Conservation (phyloP, 345 rosid genomes). For the Clausena lansium region DNA sequence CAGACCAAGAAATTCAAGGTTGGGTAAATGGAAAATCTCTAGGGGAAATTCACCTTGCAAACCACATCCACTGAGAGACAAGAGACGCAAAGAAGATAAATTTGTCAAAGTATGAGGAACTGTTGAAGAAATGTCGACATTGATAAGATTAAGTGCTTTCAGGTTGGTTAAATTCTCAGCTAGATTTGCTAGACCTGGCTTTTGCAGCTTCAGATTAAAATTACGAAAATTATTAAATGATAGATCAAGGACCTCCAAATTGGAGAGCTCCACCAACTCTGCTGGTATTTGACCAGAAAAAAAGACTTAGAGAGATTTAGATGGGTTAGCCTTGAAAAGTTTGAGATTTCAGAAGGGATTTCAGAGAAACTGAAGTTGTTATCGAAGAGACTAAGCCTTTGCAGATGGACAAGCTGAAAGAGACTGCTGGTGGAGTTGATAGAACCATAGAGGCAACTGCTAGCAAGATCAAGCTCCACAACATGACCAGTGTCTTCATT, state of each 20-base stretch:
- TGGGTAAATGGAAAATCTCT: not conserved
- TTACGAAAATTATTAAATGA: not conserved
- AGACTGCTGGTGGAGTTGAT: conserved; percentile 5
- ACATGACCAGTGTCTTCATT: conserved; percentile 7
- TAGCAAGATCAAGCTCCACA: not conserved
- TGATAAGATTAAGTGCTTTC: conserved; percentile 11
- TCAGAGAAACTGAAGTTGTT: not conserved
- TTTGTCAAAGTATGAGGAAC: not conserved
- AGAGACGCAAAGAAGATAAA: not conserved
- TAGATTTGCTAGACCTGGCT: not conserved
- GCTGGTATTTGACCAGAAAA: conserved; percentile 7
- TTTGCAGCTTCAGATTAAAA: not conserved
- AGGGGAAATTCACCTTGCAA: not conserved
- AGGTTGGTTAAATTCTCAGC: conserved; percentile 10
- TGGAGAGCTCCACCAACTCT: not conserved
- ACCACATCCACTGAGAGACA: not conserved
- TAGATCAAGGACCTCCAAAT: conserved; percentile 13
- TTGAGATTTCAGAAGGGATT: not conserved
- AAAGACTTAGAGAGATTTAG: not conserved
- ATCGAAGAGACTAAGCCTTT: conserved; percentile 3
- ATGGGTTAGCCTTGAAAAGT: not conserved
- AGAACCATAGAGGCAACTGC: not conserved
- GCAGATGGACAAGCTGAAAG: conserved; percentile 11
- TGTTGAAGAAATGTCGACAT: not conserved
- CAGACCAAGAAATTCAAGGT: not conserved